Conservation (phyloP, 1,284 basidiomycete genomes). For the Bjerkandera adusta region DNA sequence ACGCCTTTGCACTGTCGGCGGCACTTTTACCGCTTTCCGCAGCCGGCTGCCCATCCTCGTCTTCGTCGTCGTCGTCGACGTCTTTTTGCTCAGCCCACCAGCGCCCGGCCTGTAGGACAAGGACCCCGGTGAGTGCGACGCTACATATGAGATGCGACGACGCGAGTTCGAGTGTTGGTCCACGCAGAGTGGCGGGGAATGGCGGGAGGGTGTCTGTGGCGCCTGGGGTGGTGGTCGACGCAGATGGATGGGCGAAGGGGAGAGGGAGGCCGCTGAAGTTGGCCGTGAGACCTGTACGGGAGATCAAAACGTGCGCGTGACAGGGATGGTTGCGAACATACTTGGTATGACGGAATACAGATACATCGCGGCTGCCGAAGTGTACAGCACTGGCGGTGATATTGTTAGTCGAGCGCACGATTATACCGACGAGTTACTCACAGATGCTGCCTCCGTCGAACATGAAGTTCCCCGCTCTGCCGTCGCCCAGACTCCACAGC, state of each 20-base stretch:
- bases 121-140: conserved; percentile 77
- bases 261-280: conserved; percentile 55
- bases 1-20: not conserved
- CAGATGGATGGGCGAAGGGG: conserved; percentile 21
- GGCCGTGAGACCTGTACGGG: conserved; percentile 44
- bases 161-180: conserved; percentile 69
- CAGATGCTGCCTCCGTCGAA: conserved; percentile 85
- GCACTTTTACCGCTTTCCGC: conserved; percentile 12
- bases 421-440: conserved; percentile 46
- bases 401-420: no score
- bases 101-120: conserved; percentile 74
- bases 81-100: conserved; percentile 77
- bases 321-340: conserved; percentile 36
- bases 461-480: conserved; percentile 79
- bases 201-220: conserved; percentile 24
- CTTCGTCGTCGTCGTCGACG: conserved; percentile 29
- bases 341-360: conserved; percentile 71
- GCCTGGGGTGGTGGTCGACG: conserved; percentile 26
- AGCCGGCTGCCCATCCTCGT: conserved; percentile 19
- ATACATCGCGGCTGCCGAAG: conserved; percentile 66
- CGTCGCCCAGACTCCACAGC: conserved; percentile 73
- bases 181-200: conserved; percentile 43
- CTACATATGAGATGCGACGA: conserved; percentile 80
- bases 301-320: not conserved
- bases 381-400: conserved; percentile 60